A percentile compares a stretch with the other conserved stretches of the same genome.
Evolutionary conservation across 208 protist species (phyloP).

Genomic region (Trypanosoma caninum): DNA sequence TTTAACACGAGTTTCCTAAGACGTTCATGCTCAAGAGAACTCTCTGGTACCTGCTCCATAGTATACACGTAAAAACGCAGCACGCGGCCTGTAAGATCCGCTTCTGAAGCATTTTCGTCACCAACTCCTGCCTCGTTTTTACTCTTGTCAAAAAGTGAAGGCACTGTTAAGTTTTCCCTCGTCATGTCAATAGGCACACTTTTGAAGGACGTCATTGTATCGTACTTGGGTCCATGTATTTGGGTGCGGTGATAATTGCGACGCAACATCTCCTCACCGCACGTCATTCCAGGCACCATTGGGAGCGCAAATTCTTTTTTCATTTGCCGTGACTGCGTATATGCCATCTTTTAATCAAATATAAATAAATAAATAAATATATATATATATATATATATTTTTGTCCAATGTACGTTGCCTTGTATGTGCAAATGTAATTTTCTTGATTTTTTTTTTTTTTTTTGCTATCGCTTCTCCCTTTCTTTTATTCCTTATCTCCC

Average conservation of each 20-base stretch:
- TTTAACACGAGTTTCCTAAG: constrained; percentile 89
- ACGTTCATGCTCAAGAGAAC: constrained; percentile 84
- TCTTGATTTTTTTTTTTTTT: constrained; percentile 1
- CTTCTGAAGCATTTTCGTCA: neutral
- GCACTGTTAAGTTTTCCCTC: constrained; percentile 17
- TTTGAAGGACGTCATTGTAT: constrained; percentile 46
- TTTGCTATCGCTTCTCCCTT: constrained; percentile 2
- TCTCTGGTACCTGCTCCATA: constrained; percentile 94
- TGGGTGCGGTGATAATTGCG: constrained; percentile 87
- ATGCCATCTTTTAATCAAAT: no score
- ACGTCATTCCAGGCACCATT: constrained; percentile 86
- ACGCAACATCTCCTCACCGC: constrained; percentile 88
- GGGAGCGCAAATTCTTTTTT: constrained; percentile 89
- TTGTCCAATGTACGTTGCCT: no score
- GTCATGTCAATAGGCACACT: constrained; percentile 62
- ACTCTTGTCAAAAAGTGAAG: constrained; percentile 29
- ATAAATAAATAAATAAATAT: no score
- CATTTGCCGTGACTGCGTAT: constrained; percentile 70
- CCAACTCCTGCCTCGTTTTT: constrained; percentile 4
- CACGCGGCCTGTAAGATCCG: constrained; percentile 67
- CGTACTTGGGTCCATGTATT: constrained; percentile 36
- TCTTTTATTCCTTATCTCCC: neutral
- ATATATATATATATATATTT: neutral
- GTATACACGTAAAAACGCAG: constrained; percentile 96
- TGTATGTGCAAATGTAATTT: neutral